These are phyloP conservation scores for Streptanthus diversifolius DNA, from an alignment of 345 rosid species.

Conservation along the genomic window DNA sequence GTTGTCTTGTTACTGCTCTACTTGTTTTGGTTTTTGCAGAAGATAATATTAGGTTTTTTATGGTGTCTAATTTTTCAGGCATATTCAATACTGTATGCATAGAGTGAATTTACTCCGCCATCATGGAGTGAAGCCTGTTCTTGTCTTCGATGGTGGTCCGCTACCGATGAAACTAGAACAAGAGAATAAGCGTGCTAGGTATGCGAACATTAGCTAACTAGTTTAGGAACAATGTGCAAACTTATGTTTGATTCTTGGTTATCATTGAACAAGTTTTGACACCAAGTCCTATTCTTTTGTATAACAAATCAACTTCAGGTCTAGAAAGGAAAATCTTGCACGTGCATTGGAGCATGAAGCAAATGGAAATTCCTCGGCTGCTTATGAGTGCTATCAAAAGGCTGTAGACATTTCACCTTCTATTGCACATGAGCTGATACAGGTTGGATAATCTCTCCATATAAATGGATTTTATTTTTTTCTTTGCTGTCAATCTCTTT, in stretches of 20 bases:
- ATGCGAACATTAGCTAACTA: slow-evolving; percentile 11
- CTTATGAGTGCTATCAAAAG: slow-evolving; percentile 90
- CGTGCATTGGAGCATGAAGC: slow-evolving; percentile 85
- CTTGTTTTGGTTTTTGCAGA: slow-evolving; percentile 13
- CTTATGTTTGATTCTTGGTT: neutral
- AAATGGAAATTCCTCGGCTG: slow-evolving; percentile 72
- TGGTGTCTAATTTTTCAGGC: slow-evolving; percentile 50
- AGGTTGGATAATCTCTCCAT: slow-evolving; percentile 33
- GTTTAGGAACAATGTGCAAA: neutral
- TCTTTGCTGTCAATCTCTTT: neutral
- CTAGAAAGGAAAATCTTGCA: slow-evolving; percentile 79
- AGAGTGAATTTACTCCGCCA: slow-evolving; percentile 84
- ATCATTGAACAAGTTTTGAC: neutral
- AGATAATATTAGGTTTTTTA: slow-evolving; percentile 9
- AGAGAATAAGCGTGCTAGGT: slow-evolving; percentile 97
- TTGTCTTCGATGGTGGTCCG: slow-evolving; percentile 90
- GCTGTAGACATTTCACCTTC: slow-evolving; percentile 96
- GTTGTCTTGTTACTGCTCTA: slow-evolving; percentile 8
- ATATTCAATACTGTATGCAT: slow-evolving; percentile 89
- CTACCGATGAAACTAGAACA: slow-evolving; percentile 94
- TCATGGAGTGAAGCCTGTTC: slow-evolving; percentile 78
- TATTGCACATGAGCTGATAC: slow-evolving; percentile 77
- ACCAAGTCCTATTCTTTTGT: neutral
- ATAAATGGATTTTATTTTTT: neutral
- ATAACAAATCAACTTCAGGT: slow-evolving; percentile 39